These are phyloP conservation scores for Phyllosticta citriasiana DNA, from an alignment of 2,329 filamentous ascomycete genomes.

Conservation along the genomic window DNA sequence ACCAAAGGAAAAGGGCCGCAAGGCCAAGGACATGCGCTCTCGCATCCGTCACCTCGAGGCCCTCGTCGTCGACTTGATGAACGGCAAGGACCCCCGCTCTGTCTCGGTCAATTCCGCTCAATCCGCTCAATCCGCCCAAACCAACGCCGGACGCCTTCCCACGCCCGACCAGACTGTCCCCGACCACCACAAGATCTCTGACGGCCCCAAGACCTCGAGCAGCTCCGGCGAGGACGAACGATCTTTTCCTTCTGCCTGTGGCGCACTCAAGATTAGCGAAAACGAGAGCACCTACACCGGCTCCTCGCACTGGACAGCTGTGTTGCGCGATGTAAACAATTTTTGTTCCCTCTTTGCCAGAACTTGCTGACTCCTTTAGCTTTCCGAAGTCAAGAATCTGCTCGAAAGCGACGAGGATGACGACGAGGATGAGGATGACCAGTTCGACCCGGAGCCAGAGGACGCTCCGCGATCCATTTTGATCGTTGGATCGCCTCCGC, in stretches of 20 bases:
- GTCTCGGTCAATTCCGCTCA: background rate
- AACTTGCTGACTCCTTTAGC: conserved; percentile 6
- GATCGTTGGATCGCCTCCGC: conserved; percentile 11
- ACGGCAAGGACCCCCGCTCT: conserved; percentile 15
- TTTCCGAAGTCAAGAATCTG: conserved; percentile 20
- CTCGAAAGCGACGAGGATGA: conserved; percentile 13
- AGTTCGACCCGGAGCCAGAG: background rate
- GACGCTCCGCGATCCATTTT: background rate
- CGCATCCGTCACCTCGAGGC: conserved; percentile 27
- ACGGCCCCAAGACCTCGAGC: conserved; percentile 8
- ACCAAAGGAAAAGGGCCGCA: conserved; percentile 16
- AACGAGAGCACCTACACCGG: conserved; percentile 14
- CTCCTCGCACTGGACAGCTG: conserved; percentile 27
- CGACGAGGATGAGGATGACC: conserved; percentile 13
- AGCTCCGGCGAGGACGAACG: conserved; percentile 8
- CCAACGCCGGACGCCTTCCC: conserved; percentile 1
- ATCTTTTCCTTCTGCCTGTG: conserved; percentile 5
- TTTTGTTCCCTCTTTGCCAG: background rate
- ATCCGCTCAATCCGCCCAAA: background rate
- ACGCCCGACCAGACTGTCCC: conserved; percentile 7
- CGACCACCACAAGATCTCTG: background rate
- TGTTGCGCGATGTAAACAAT: conserved; percentile 20
- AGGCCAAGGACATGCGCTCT: conserved; percentile 24
- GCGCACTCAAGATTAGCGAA: conserved; percentile 9
- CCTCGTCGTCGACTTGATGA: conserved; percentile 26